Conservation (phyloP, 768 basidiomycete species). For the Leucocoprinus leucothites region DNA sequence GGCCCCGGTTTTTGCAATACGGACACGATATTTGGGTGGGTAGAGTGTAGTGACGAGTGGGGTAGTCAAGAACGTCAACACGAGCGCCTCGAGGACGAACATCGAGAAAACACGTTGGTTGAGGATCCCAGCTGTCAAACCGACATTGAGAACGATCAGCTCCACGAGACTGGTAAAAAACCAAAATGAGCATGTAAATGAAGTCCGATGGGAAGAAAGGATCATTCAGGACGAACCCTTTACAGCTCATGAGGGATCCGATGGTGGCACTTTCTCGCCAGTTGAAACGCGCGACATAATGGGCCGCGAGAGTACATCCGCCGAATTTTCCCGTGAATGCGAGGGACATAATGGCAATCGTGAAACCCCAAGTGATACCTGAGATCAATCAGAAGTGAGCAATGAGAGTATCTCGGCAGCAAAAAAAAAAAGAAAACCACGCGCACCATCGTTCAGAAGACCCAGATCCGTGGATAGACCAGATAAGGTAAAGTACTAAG, state of each 20-base stretch:
- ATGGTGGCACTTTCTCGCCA: constrained; percentile 83
- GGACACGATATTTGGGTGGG: constrained; percentile 56
- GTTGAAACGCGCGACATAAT: constrained; percentile 63
- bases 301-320: constrained; percentile 74
- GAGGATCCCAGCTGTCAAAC: constrained; percentile 77
- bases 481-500: constrained; percentile 87
- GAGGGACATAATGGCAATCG: constrained; percentile 69
- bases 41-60: constrained; percentile 68
- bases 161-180: constrained; percentile 65
- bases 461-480: constrained; percentile 89
- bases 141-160: constrained; percentile 94
- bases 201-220: too few species aligned
- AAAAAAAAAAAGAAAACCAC: neutral
- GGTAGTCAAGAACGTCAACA: constrained; percentile 85
- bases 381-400: neutral
- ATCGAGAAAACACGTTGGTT: constrained; percentile 82
- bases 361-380: constrained; percentile 88
- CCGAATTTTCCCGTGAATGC: constrained; percentile 90
- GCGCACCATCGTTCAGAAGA: constrained; percentile 67
- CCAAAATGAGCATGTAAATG: neutral
- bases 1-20: constrained; percentile 42
- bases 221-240: constrained; percentile 54
- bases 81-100: constrained; percentile 86
- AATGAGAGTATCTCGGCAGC: neutral
- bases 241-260: constrained; percentile 93